Evolutionary conservation across 2,329 filamentous ascomycete genomes (phyloP), one percentile per base, ranked within the genome.

Genomic region (Aspergillus tanneri): DNA sequence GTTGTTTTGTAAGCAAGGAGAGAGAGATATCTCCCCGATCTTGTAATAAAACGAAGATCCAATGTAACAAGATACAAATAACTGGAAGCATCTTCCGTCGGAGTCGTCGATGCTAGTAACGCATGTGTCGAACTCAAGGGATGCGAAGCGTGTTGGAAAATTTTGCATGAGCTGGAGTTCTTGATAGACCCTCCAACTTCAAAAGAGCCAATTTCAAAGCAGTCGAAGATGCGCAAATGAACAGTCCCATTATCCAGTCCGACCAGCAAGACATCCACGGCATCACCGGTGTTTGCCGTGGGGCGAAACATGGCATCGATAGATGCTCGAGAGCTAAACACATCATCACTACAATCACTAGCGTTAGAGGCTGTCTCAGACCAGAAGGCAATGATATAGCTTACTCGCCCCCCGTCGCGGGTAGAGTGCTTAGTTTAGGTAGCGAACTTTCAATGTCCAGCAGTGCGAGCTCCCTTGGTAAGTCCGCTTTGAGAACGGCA

Each of bases 1-100:
- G 91, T 95, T 4, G 90, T 86, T 61, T 95, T 95, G 12, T 87
- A 90, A 0, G 91, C 87, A 10, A 97, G 77, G 4, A 96, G 77
- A 22, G 91, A 88, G 2, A 97, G 74, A 61, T 95, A 88, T 47
- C 90, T 82, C 3, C 88, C 88, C 0, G 72, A 73, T 11, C 85
- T 85, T 3, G 85, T 84, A 39, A 95, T 82, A 62, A 96, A 95
- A 0, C 85, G 83, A n/a, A 96, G 75, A 58, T 95, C 88, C 65
- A 95, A 81, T 1, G 87, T 87, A 0, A 91, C 74, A n/a, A 92
- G 71, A 50, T 82, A 78, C 8, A 86, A 63, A 11, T 60, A 51
- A 2, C 74, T 59, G 5, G 73, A 66, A 12, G 67, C 54, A 22
- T 74, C 56, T 5, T 61, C 67, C 5, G 74, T 9, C 6, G 39